phyloP scores from a whole-genome alignment of 78 protist species.

The Bodo saltans region DNA sequence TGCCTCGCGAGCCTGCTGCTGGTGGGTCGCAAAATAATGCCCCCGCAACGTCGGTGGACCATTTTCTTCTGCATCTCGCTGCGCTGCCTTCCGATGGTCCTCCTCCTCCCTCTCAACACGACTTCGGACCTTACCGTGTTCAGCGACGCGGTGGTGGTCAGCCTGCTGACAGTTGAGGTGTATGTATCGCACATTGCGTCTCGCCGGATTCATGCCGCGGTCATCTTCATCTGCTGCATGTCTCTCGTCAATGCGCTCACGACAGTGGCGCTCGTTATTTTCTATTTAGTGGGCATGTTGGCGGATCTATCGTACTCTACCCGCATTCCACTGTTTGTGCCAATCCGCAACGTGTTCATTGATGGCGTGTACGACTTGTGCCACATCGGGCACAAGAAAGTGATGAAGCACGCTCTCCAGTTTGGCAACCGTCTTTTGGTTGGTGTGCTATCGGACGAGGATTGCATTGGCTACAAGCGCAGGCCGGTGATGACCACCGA shows the following conservation, averaged over 20 bases:
- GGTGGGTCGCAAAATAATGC: background rate
- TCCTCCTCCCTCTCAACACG: background rate
- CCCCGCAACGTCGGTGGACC: background rate
- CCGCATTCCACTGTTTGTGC: constrained; percentile 31
- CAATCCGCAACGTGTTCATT: constrained; percentile 37
- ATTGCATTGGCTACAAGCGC: constrained; percentile 34
- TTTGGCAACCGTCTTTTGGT: constrained; percentile 41
- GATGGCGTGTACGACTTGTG: constrained; percentile 52
- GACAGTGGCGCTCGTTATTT: background rate
- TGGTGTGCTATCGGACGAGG: constrained; percentile 43
- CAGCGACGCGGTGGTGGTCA: constrained; percentile 35
- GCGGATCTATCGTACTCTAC: constrained; percentile 23
- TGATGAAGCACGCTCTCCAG: constrained; percentile 16
- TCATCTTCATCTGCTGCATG: constrained; percentile 29
- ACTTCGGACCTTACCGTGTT: constrained; percentile 1
- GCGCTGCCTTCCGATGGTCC: constrained; percentile 2
- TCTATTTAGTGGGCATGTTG: constrained; percentile 30
- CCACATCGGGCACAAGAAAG: constrained; percentile 34
- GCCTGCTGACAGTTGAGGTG: constrained; percentile 39
- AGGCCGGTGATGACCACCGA: constrained; percentile 48
- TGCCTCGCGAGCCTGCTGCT: background rate
- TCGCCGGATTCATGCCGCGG: constrained; percentile 39
- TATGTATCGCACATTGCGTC: constrained; percentile 22
- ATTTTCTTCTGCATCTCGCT: background rate
- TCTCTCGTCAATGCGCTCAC: constrained; percentile 4